Conservation (phyloP, 352 stramenopile species). For the Globisporangium spiculum region DNA sequence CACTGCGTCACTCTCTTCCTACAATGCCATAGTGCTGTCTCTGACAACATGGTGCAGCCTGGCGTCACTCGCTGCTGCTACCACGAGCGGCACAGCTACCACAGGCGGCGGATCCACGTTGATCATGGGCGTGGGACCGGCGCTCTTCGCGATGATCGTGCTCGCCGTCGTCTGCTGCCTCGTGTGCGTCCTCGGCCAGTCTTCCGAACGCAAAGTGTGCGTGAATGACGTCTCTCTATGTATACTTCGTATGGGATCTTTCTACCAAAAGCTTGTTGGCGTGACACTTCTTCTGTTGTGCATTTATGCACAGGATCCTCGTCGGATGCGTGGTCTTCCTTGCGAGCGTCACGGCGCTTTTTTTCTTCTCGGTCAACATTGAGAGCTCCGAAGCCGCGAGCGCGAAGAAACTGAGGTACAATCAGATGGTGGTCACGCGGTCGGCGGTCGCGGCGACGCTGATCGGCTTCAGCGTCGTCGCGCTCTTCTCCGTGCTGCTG, state of each 20-base stretch:
- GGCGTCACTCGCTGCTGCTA: neutral
- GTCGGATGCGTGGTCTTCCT: conserved; percentile 25
- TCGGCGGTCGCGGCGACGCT: conserved; percentile 31
- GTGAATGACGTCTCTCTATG: neutral
- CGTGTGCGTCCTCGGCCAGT: conserved; percentile 32
- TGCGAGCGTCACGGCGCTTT: conserved; percentile 26
- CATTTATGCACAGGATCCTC: conserved; percentile 19
- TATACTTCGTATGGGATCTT: neutral
- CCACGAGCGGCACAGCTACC: neutral
- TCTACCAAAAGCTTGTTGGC: neutral
- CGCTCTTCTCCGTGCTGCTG: conserved; percentile 34
- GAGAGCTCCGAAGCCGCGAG: conserved; percentile 12
- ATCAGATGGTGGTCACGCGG: conserved; percentile 32
- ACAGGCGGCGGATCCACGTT: conserved; percentile 1
- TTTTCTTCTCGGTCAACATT: conserved; percentile 38
- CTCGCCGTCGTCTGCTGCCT: conserved; percentile 27
- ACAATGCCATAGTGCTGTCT: neutral
- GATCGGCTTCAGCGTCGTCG: conserved; percentile 36
- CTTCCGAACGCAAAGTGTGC: conserved; percentile 14
- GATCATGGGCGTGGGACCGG: conserved; percentile 29
- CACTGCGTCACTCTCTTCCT: neutral
- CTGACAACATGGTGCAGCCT: neutral
- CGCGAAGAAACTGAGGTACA: conserved; percentile 28
- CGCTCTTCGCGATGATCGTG: conserved; percentile 36
- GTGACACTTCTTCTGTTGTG: neutral